Base-by-base conservation (phyloP, 2,329 filamentous ascomycete genomes). In the Chaetomiaceae sp. region DNA sequence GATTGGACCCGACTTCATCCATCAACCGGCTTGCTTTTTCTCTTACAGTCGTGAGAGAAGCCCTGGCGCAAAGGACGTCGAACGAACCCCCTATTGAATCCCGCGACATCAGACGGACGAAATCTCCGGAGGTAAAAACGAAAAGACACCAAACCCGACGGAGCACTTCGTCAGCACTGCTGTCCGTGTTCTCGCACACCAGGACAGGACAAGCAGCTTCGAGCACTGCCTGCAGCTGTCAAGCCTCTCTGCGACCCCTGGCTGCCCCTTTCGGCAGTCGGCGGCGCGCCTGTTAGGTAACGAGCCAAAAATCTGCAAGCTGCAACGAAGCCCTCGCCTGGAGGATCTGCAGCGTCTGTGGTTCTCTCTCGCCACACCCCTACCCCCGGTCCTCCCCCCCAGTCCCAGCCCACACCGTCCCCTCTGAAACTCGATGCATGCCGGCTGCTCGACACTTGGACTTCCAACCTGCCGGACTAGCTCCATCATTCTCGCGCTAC, bases 391-490 rank as follows among this genome's bases (percentile, higher is more conserved):
- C n/a, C 50, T 56, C 56, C 46, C 45, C 23, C 37, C 17, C 23
- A 17, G 41, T n/a, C n/a, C n/a, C 34, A 16, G 45, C 34, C 33
- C 13, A 19, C 34, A 39, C 16, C 43, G n/a, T 23, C 19, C 45
- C 34, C 42, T 35, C 48, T 51, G 59, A 61, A 57, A 51, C 48
- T 27, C 14, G 55, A 58, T 17, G 30, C n/a, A 38, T 14, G 59
- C 55, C 23, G 17, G 4, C 33, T 17, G 34, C 47, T 50, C 33
- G 40, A 50, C 40, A 39, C 34, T 20, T 41, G 30, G 47, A 43
- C 45, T 57, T 52, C 62, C 55, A 63, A 53, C 59, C 57, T 55
- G 53, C 55, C 62, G 58, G 56, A 55, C 58, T 62, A 61, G 58
- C 55, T 55, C 56, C 49, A 39, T 48, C 40, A 39, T 53, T 10